Conservation (phyloP, 345 rosid genomes). For the Hypericum perforatum region DNA sequence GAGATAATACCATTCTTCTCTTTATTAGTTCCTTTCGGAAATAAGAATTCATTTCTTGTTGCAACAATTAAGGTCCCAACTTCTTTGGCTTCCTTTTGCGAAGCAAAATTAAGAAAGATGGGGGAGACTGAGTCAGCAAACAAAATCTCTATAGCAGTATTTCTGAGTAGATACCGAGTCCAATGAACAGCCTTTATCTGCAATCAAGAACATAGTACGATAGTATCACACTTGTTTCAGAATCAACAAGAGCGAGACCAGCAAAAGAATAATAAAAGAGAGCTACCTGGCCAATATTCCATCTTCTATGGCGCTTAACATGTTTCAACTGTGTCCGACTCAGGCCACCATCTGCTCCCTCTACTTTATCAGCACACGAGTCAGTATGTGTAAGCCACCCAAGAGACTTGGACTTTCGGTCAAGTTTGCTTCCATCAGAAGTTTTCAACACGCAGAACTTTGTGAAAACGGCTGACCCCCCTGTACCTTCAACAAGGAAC, state of each 20-base stretch:
- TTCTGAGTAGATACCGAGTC: conserved; percentile 91
- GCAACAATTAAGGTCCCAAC: conserved; percentile 73
- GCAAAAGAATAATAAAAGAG: conserved; percentile 6
- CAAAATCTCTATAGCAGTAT: conserved; percentile 83
- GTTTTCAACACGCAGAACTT: conserved; percentile 37
- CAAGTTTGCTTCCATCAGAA: conserved; percentile 46
- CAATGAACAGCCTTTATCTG: conserved; percentile 83
- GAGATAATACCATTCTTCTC: conserved; percentile 72
- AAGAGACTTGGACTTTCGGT: conserved; percentile 45
- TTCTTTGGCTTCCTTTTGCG: conserved; percentile 78
- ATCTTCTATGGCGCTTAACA: conserved; percentile 85
- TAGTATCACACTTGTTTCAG: conserved; percentile 15
- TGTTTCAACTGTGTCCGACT: conserved; percentile 42
- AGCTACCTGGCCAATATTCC: conserved; percentile 74
- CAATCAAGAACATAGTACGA: conserved; percentile 14
- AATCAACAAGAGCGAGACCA: conserved; percentile 8
- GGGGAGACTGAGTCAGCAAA: conserved; percentile 69
- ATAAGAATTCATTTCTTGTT: conserved; percentile 74
- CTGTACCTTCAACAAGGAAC: conserved; percentile 83
- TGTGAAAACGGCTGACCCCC: conserved; percentile 79
- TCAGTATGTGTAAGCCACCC: conserved; percentile 44
- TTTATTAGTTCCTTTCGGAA: conserved; percentile 70
- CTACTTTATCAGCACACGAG: conserved; percentile 30
- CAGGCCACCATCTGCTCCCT: conserved; percentile 30
- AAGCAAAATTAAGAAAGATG: conserved; percentile 63